Base-by-base conservation (phyloP, 1,284 basidiomycete genomes). In the Ganoderma leucocontextum region DNA sequence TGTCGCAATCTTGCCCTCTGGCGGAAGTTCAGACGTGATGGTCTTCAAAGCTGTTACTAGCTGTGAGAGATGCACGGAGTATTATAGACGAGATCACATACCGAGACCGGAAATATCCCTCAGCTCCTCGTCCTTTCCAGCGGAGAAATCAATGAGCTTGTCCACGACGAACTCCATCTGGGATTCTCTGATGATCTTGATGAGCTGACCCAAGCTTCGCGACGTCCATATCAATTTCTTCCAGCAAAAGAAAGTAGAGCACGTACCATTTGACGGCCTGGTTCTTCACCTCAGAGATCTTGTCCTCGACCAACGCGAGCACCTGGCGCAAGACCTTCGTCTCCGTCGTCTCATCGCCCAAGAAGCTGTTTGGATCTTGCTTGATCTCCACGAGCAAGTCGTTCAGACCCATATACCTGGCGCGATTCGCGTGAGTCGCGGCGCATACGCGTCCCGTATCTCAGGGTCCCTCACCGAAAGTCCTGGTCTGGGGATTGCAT, bases 231-330 rank as follows among this genome's bases (percentile, higher is more conserved):
- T 59, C 41, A 17, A 52, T 12, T 9, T 7, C 38, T 2, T 12
- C 13, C 47, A 25, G n/a, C 33, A 29, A 49, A n/a, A n/a, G n/a
- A 41, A n/a, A 42, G 42, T 12, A 33, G 2, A 13, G 35, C 72
- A 75, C 87, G 67, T 75, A 95, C 97, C 95, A 96, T 83, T 96
- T 95, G 17, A 98, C 97, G 2, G 96, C 95, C 78, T 96, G 93
- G 79, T 98, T 98, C 86, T 99, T 99, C 73, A 99, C 98, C 82
- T 99, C 97, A 17, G 95, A 95, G 75, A 98, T 98, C 81, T 91
- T 91, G 82, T 99, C 98, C 76, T 95, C 91, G 13, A 98, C 91
- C 29, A 97, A 86, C 29, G 89, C 85, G 29, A 98, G 84, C 1
- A 98, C 95, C 75, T 93, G 90, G 57, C 86, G 87, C 58, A 96